Percentiles rank a stretch among this genome's conserved stretches.
phyloP scores from a whole-genome alignment of 2,329 filamentous ascomycete species.

The Curvularia lunata region DNA sequence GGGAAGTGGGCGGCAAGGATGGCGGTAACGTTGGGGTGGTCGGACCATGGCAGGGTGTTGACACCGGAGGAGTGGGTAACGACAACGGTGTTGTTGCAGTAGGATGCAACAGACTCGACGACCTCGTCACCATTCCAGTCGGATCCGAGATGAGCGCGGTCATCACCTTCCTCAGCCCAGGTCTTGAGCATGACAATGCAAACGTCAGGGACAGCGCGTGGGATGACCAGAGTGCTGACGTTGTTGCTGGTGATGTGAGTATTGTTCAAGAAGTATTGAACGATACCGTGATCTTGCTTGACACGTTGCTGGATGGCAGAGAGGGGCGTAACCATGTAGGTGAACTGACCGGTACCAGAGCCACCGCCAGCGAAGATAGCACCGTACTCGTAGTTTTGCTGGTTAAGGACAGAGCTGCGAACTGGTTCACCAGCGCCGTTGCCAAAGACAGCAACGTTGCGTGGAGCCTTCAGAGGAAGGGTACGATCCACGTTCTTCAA shows the following conservation, averaged over 20 bases:
- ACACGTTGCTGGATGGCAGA: constrained; percentile 49
- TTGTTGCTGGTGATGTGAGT: constrained; percentile 45
- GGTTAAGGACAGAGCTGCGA: constrained; percentile 51
- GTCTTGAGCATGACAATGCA: constrained; percentile 67
- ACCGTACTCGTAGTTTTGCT: constrained; percentile 44
- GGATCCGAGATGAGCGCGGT: constrained; percentile 49
- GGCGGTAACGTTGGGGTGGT: constrained; percentile 53
- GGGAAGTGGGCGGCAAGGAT: constrained; percentile 53
- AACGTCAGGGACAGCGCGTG: constrained; percentile 52
- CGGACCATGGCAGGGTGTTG: constrained; percentile 51
- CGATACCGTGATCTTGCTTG: constrained; percentile 42
- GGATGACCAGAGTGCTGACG: constrained; percentile 35
- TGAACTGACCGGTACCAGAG: constrained; percentile 51
- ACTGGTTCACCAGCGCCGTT: constrained; percentile 57
- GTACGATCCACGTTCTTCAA: constrained; percentile 59
- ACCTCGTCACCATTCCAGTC: constrained; percentile 52
- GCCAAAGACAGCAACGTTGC: constrained; percentile 58
- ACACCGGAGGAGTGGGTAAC: constrained; percentile 54
- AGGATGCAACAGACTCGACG: constrained; percentile 54
- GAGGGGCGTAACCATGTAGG: constrained; percentile 52
- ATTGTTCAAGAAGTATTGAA: constrained; percentile 57
- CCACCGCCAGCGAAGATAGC: constrained; percentile 55
- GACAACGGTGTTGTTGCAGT: constrained; percentile 61
- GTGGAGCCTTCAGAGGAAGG: constrained; percentile 61
- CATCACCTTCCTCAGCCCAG: constrained; percentile 55